Percentiles rank a stretch among this genome's conserved stretches.
These are phyloP conservation scores for Tillandsia leiboldiana DNA, from an alignment of 176 grass and related monocot species.

Conservation along the genomic window DNA sequence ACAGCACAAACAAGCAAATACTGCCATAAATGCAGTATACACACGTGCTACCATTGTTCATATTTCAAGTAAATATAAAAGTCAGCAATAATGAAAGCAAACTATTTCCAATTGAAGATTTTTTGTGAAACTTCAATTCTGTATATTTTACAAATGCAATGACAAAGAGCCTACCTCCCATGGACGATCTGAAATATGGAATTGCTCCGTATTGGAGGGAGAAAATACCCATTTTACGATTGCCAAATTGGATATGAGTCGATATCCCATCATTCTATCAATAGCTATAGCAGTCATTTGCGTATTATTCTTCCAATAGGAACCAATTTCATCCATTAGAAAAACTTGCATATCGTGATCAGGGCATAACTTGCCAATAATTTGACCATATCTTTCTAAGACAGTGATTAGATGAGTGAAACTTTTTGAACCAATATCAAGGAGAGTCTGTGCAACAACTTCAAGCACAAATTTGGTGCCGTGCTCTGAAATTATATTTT, in stretches of 20 bases:
- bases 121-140: not conserved
- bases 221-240: conserved; percentile 95
- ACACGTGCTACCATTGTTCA: too few species aligned
- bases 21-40: too few species aligned
- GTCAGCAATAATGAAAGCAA: too few species aligned
- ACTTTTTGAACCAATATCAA: conserved; percentile 98
- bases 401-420: conserved; percentile 97
- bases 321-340: conserved; percentile 75
- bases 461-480: conserved; percentile 65
- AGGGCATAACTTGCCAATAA: conserved; percentile 67
- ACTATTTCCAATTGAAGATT: not conserved
- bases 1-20: too few species aligned
- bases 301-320: conserved; percentile 90
- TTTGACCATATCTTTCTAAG: conserved; percentile 82
- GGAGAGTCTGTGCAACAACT: conserved; percentile 79
- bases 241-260: conserved; percentile 75
- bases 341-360: conserved; percentile 73
- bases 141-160: not conserved
- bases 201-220: conserved; percentile 61
- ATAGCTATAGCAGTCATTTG: conserved; percentile 95
- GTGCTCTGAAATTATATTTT: conserved; percentile 61
- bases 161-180: conserved; percentile 61
- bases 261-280: conserved; percentile 98
- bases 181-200: conserved; percentile 92
- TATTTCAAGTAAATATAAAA: too few species aligned